A percentile compares a stretch with the other conserved stretches of the same genome.
Evolutionary conservation across 2,329 filamentous ascomycete genomes (phyloP).

Genomic region (Daldinia sp.): DNA sequence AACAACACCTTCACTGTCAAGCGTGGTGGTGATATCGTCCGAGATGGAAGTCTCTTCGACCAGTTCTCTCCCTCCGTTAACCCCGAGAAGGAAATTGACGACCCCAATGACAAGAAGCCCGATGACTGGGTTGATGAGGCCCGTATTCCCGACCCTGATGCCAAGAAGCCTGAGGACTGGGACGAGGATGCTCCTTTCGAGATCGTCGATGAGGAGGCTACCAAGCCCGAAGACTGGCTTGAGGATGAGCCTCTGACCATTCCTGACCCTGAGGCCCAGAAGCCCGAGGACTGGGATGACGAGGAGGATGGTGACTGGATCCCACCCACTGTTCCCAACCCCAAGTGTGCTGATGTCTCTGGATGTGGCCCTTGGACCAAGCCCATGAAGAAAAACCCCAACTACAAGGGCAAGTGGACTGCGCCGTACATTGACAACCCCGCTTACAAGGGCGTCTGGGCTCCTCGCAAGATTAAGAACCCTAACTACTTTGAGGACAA

Average conservation of each 20-base stretch:
- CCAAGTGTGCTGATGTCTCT: constrained; percentile 92
- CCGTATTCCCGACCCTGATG: constrained; percentile 90
- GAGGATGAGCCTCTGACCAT: constrained; percentile 86
- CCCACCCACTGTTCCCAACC: constrained; percentile 89
- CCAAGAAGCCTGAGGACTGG: constrained; percentile 98
- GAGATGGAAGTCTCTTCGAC: constrained; percentile 91
- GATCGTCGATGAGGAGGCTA: constrained; percentile 92
- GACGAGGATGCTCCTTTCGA: constrained; percentile 98
- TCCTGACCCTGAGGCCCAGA: constrained; percentile 92
- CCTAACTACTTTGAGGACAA: constrained; percentile 97
- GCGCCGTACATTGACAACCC: constrained; percentile 96
- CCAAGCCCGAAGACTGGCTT: constrained; percentile 95
- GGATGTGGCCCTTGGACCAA: constrained; percentile 94
- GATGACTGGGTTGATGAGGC: constrained; percentile 95
- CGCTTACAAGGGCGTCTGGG: constrained; percentile 96
- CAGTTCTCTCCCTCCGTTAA: constrained; percentile 96
- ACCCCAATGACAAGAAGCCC: constrained; percentile 92
- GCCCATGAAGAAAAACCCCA: constrained; percentile 93
- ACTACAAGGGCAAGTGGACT: constrained; percentile 99
- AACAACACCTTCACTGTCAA: constrained; percentile 96
- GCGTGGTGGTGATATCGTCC: constrained; percentile 89
- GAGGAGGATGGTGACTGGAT: constrained; percentile 99
- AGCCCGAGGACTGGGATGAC: constrained; percentile 99
- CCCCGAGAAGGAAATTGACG: constrained; percentile 93
- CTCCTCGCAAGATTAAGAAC: constrained; percentile 96